Evolutionary conservation across 805 yeast species (phyloP).

Genomic region (Yamadazyma endophytica): DNA sequence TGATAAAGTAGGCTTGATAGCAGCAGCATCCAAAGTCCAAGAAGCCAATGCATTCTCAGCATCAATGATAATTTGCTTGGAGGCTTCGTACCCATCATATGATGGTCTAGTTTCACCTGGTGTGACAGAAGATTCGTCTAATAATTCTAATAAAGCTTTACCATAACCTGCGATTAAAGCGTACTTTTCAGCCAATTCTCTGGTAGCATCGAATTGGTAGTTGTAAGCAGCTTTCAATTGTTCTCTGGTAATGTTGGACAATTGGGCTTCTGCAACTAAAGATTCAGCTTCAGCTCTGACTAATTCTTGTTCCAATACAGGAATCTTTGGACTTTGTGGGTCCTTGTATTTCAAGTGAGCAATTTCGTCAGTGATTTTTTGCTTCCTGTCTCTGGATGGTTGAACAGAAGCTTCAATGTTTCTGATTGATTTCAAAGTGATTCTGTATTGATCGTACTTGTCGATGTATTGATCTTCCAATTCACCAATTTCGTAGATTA

Average conservation of each 20-base stretch:
- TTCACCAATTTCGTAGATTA: conserved; percentile 79
- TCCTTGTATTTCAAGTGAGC: conserved; percentile 82
- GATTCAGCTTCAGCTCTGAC: conserved; percentile 92
- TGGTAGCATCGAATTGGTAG: conserved; percentile 79
- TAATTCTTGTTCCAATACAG: conserved; percentile 79
- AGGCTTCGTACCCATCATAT: conserved; percentile 84
- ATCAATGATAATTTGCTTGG: conserved; percentile 81
- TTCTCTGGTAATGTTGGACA: conserved; percentile 84
- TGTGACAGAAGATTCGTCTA: conserved; percentile 81
- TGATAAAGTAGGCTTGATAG: conserved; percentile 75
- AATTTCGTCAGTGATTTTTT: conserved; percentile 79
- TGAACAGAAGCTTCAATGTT: conserved; percentile 85
- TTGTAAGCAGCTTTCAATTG: conserved; percentile 80
- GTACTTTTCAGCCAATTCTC: conserved; percentile 81
- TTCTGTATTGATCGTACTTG: conserved; percentile 80
- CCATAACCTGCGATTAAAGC: conserved; percentile 89
- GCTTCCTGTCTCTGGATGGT: conserved; percentile 84
- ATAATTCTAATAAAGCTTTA: conserved; percentile 75
- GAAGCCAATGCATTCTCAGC: conserved; percentile 79
- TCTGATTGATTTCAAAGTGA: conserved; percentile 74
- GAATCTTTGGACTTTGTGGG: conserved; percentile 78
- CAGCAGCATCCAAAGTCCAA: conserved; percentile 83
- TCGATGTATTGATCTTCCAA: conserved; percentile 84
- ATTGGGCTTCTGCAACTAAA: conserved; percentile 87
- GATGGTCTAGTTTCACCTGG: conserved; percentile 93